Percentiles rank a stretch among this genome's conserved stretches.
These are phyloP conservation scores for Lithohypha guttulata DNA, from an alignment of 2,329 filamentous ascomycete species.

Conservation along the genomic window DNA sequence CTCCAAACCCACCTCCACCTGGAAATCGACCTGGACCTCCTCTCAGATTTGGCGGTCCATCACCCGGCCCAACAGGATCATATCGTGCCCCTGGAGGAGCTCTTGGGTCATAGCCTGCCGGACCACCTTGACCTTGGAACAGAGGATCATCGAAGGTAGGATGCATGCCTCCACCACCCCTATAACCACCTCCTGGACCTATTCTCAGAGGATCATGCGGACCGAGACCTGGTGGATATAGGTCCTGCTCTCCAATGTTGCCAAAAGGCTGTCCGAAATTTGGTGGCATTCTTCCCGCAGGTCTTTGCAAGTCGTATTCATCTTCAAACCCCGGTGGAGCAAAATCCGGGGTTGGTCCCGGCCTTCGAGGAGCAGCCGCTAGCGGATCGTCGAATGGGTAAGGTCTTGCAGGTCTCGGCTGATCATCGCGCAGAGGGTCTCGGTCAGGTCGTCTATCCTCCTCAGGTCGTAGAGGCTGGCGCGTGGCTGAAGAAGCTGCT, in stretches of 20 bases:
- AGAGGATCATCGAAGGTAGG: conserved; percentile 88
- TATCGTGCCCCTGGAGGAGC: conserved; percentile 83
- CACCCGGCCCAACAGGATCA: conserved; percentile 71
- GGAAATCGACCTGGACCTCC: conserved; percentile 37
- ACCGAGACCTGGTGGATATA: conserved; percentile 77
- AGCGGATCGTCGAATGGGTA: conserved; percentile 60
- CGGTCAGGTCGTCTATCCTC: conserved; percentile 32
- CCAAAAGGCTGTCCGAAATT: conserved; percentile 27
- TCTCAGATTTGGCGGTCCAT: conserved; percentile 40
- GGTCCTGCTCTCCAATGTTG: conserved; percentile 71
- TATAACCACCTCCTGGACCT: conserved; percentile 49
- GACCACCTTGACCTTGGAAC: conserved; percentile 52
- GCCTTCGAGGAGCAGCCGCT: conserved; percentile 47
- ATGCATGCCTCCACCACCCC: conserved; percentile 75
- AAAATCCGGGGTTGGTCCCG: conserved; percentile 61
- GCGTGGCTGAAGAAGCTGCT: conserved; percentile 6
- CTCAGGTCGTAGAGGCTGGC: conserved; percentile 32
- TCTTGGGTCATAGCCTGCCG: conserved; percentile 53
- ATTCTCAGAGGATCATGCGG: conserved; percentile 73
- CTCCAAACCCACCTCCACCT: conserved; percentile 34
- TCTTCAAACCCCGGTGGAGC: conserved; percentile 88
- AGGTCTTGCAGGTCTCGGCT: conserved; percentile 52
- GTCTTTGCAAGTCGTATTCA: conserved; percentile 71
- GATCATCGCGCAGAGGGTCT: conserved; percentile 42
- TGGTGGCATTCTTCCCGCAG: conserved; percentile 33